Evolutionary conservation across 176 grass and related monocot genomes (phyloP).

Genomic region (Bolboschoenus planiculmis): DNA sequence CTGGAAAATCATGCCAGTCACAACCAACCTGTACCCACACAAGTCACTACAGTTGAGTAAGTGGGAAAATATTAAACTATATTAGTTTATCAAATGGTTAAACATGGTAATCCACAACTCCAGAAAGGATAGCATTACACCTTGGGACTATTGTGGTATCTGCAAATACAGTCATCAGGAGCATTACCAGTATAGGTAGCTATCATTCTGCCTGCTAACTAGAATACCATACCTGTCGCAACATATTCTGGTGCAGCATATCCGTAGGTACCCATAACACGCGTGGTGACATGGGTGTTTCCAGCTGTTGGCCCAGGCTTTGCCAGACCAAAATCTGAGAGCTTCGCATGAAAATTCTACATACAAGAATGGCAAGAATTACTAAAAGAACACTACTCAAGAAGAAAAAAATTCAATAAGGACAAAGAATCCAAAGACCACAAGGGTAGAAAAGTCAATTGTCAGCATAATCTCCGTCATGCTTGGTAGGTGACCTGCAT

Average conservation of each 20-base stretch:
- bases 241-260: constrained; percentile 96
- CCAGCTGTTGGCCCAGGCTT: constrained; percentile 67
- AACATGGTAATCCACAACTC: not conserved
- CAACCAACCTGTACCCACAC: not conserved
- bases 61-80: not conserved
- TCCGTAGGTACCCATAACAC: constrained; percentile 78
- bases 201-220: not conserved
- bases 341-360: constrained; percentile 63
- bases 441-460: not conserved
- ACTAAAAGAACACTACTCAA: not conserved
- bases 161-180: not conserved
- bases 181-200: not conserved
- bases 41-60: not conserved
- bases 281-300: constrained; percentile 58
- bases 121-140: not conserved
- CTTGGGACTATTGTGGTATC: not conserved
- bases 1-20: not conserved
- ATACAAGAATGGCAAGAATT: not conserved
- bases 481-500: not conserved
- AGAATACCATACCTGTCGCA: constrained; percentile 48
- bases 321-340: constrained; percentile 90
- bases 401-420: not conserved
- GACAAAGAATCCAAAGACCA: not conserved
- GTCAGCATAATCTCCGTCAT: not conserved
- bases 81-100: not conserved